Base-by-base conservation (phyloP, 257 asterid genomes). In the Fraxinus anomala region DNA sequence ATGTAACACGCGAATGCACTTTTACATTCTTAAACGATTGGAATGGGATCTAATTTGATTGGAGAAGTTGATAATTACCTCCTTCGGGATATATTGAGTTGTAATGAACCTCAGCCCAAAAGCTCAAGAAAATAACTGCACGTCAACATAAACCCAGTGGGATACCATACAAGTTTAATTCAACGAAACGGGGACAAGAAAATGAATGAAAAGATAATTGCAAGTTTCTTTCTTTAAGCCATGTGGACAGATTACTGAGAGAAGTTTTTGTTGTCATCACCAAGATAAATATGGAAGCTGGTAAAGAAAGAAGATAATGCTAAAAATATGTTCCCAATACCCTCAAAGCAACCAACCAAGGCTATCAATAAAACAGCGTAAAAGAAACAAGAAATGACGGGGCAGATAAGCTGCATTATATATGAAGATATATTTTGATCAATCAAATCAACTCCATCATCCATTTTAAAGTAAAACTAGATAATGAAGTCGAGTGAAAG, bases 91-190 rank as follows among this genome's bases (percentile, higher is more conserved):
- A 91, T 84, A 92, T 92, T 1, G 99, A 94, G 90, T 94, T 92
- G 92, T 92, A 94, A 88, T 94, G 97, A 75, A 94, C 99, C 88
- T 94, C 97, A 0, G 97, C 96, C 97, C 99, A 94, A 80, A 94
- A 94, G 91, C 99, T 94, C 91, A 94, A 79, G 85, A 86, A 92
- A 75, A 94, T 92, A 82, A 92, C 99, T 94, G 94, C 90, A 87
- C 9, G 56, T 14, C n/a, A 47, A 54, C 26, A 61, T 61, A 9
- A 68, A 69, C 7, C 16, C 65, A 76, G 31, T 40, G 8, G 23
- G 69, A 39, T 28, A 31, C 47, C 26, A 40, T 61, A 42, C 68
- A 19, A 78, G 65, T 33, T 21, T 61, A 61, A 61, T 11, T 13
- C 31, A 61, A 21, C 9, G 56, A 12, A 72, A 28, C 1, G 16